phyloP scores from a whole-genome alignment of 2,329 filamentous ascomycete genomes.

The Phyllosticta citriasiana region DNA sequence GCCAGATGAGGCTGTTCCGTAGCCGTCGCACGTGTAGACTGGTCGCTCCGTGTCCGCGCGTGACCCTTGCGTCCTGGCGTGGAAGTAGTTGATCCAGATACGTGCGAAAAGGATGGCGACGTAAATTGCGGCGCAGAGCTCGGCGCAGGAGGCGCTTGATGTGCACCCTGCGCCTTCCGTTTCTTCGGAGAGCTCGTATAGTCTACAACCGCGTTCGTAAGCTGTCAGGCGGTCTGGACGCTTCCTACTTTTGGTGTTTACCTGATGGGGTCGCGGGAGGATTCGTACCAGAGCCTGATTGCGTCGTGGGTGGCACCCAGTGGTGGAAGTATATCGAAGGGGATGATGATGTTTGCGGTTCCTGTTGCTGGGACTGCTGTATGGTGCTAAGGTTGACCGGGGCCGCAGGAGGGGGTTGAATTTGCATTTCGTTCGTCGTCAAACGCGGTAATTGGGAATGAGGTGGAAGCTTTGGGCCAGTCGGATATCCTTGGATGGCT shows the following conservation, averaged over 20 bases:
- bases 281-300: constrained; percentile 49
- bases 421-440: constrained; percentile 43
- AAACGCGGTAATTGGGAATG: constrained; percentile 40
- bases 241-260: constrained; percentile 31
- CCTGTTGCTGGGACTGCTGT: constrained; percentile 43
- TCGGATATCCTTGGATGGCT: constrained; percentile 19
- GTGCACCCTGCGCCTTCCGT: constrained; percentile 58
- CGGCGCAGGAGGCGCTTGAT: constrained; percentile 42
- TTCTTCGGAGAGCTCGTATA: constrained; percentile 73
- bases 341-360: constrained; percentile 57
- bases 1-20: constrained; percentile 6
- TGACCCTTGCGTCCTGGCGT: constrained; percentile 6
- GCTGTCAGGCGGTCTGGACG: constrained; percentile 29
- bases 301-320: constrained; percentile 72
- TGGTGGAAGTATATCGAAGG: constrained; percentile 81
- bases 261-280: constrained; percentile 66
- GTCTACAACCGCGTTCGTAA: constrained; percentile 44
- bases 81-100: constrained; percentile 8
- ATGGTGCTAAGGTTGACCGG: constrained; percentile 31
- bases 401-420: constrained; percentile 37
- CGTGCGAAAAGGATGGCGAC: constrained; percentile 10
- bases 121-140: constrained; percentile 38
- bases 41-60: constrained; percentile 10
- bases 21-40: constrained; percentile 1
- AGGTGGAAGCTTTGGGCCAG: constrained; percentile 35